A percentile compares a stretch with the other conserved stretches of the same genome.
These are phyloP conservation scores for Hysterangium stoloniferum DNA, from an alignment of 768 basidiomycete genomes.

Conservation along the genomic window DNA sequence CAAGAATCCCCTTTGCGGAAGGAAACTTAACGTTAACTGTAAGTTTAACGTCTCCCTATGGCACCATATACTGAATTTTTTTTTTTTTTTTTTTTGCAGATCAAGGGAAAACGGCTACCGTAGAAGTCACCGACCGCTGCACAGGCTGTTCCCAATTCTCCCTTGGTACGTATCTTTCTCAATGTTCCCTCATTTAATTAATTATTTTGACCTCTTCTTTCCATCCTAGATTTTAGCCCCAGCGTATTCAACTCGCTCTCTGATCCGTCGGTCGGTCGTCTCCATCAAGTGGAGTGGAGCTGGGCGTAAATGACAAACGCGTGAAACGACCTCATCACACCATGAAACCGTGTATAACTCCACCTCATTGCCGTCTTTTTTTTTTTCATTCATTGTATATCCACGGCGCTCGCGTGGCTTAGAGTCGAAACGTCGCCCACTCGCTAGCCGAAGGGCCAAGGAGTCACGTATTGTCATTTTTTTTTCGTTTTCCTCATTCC, in stretches of 20 bases:
- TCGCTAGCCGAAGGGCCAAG: constrained; percentile 2
- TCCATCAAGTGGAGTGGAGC: constrained; percentile 43
- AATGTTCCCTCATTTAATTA: not conserved
- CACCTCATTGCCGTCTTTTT: not conserved
- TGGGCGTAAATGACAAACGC: no score
- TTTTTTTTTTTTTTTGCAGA: constrained; percentile 31
- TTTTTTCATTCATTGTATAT: not conserved
- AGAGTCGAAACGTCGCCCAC: not conserved
- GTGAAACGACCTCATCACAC: no score
- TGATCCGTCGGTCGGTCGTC: constrained; percentile 36
- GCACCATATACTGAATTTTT: constrained; percentile 6
- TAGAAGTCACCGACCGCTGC: constrained; percentile 57
- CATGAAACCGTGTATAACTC: no score
- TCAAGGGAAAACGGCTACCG: constrained; percentile 38
- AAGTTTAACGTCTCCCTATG: constrained; percentile 18
- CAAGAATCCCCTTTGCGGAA: constrained; percentile 62
- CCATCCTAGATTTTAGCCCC: constrained; percentile 52
- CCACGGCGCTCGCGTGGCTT: constrained; percentile 1
- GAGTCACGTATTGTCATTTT: not conserved
- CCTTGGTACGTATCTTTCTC: constrained; percentile 29
- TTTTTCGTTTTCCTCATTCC: no score
- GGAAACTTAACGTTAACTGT: constrained; percentile 40
- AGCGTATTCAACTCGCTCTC: constrained; percentile 47
- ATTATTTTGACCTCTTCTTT: not conserved
- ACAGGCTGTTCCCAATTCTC: constrained; percentile 39